A percentile compares a stretch with the other conserved stretches of the same genome.
Conservation (phyloP, 352 stramenopile genomes). For the Thalassiosira allenii region DNA sequence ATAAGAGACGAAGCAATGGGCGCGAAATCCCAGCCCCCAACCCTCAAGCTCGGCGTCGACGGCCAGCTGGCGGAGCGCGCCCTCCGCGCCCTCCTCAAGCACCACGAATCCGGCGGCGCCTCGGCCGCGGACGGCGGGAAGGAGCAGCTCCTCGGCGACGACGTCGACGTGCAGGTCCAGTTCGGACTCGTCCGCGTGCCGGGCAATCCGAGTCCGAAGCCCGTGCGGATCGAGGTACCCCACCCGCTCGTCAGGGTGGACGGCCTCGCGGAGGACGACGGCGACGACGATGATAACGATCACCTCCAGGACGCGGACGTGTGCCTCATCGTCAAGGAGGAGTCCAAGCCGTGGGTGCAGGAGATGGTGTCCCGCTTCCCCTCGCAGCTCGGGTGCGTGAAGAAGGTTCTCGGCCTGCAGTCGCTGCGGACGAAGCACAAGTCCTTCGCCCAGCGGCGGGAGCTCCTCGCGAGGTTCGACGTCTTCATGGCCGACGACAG, state of each 20-base stretch:
- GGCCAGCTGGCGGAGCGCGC: constrained; percentile 44
- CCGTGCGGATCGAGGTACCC: constrained; percentile 76
- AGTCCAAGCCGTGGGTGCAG: constrained; percentile 77
- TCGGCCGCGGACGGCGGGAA: constrained; percentile 19
- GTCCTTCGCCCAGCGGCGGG: constrained; percentile 67
- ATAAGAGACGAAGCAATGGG: too few relatives aligned
- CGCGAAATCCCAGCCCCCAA: too few relatives aligned
- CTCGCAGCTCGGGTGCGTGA: constrained; percentile 72
- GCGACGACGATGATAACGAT: constrained; percentile 40
- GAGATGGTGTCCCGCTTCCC: constrained; percentile 78
- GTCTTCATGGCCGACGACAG: constrained; percentile 89
- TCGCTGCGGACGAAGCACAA: constrained; percentile 80
- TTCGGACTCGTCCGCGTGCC: constrained; percentile 76
- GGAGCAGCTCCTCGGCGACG: constrained; percentile 64
- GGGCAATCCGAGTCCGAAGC: constrained; percentile 66
- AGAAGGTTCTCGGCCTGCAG: constrained; percentile 78
- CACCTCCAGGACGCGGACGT: constrained; percentile 73
- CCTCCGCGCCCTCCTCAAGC: constrained; percentile 71
- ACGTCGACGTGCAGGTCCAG: constrained; percentile 78
- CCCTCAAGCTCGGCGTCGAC: too few relatives aligned
- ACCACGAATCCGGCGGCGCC: constrained; percentile 69
- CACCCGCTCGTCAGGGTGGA: constrained; percentile 69
- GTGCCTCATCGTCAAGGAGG: constrained; percentile 87
- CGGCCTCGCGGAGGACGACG: too few relatives aligned
- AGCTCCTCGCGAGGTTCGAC: constrained; percentile 82